phyloP scores from a whole-genome alignment of 768 basidiomycete genomes.

The Macrolepiota fuliginosa region DNA sequence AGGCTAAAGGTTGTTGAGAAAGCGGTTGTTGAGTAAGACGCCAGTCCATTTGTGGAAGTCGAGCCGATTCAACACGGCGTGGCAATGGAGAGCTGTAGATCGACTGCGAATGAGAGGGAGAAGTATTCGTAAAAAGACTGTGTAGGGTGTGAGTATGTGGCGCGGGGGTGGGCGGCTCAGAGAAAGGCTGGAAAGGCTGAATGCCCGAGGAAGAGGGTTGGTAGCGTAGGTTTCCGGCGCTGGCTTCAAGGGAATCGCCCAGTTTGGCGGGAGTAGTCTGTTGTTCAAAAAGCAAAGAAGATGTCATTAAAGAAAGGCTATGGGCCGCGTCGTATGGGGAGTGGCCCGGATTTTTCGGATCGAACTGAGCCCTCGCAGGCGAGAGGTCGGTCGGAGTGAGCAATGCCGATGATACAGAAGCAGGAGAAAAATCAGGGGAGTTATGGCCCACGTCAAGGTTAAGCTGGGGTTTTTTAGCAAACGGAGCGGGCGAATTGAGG shows the following conservation, averaged over 20 bases:
- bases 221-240: conserved; percentile 16
- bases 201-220: conserved; percentile 8
- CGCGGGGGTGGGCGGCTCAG: conserved; percentile 39
- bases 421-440: conserved; percentile 72
- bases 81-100: conserved; percentile 31
- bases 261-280: conserved; percentile 22
- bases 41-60: conserved; percentile 34
- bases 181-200: conserved; percentile 53
- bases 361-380: conserved; percentile 56
- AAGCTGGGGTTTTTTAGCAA: conserved; percentile 40
- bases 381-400: conserved; percentile 76
- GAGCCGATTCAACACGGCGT: conserved; percentile 27
- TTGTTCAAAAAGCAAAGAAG: conserved; percentile 38
- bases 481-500: conserved; percentile 71
- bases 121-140: conserved; percentile 21
- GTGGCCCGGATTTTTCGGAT: conserved; percentile 43
- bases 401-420: conserved; percentile 67
- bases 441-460: conserved; percentile 45
- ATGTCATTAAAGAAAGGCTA: conserved; percentile 35
- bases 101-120: conserved; percentile 23
- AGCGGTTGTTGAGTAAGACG: conserved; percentile 29
- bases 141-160: conserved; percentile 23
- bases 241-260: conserved; percentile 16
- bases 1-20: conserved; percentile 26
- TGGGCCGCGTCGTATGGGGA: conserved; percentile 49